Evolutionary conservation across 2,329 filamentous ascomycete genomes (phyloP).

Genomic region (Aspergillus ruber): DNA sequence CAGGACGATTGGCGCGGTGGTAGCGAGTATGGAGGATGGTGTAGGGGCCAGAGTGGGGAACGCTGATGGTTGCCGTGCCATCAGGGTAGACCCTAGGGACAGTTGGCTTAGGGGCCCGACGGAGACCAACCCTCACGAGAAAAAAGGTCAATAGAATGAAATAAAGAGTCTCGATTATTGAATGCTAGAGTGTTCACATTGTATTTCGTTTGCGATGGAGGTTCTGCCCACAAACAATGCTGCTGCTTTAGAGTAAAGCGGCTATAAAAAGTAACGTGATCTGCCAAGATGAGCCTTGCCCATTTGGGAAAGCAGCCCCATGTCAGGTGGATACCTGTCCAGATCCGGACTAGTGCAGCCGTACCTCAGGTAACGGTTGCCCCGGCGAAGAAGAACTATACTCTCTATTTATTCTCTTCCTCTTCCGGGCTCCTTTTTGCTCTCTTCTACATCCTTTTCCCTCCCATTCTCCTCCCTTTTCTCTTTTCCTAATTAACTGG

Average conservation of each 20-base stretch:
- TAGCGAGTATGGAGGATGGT: conserved; percentile 1
- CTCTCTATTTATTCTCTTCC: conserved; percentile 34
- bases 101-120: conserved; percentile 21
- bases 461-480: conserved; percentile 13
- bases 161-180: background rate
- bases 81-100: conserved; percentile 32
- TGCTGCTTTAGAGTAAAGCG: background rate
- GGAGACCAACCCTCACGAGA: background rate
- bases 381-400: conserved; percentile 27
- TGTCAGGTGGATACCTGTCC: conserved; percentile 42
- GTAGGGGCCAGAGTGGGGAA: conserved; percentile 12
- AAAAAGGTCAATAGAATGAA: background rate
- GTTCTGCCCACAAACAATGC: too few relatives aligned
- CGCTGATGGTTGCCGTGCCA: conserved; percentile 23
- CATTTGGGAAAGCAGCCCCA: conserved; percentile 23
- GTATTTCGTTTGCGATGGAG: too few relatives aligned
- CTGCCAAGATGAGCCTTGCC: background rate
- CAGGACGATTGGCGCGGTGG: conserved; percentile 22
- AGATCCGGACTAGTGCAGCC: conserved; percentile 27
- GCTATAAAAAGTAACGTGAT: conserved; percentile 6
- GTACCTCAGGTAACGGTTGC: conserved; percentile 37
- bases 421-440: conserved; percentile 12
- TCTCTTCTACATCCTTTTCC: conserved; percentile 18
- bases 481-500: conserved; percentile 5
- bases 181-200: background rate